Percentiles rank a stretch among this genome's conserved stretches.
Evolutionary conservation across 2,329 filamentous ascomycete genomes (phyloP).

Genomic region (Lasiodiplodia hormozganensis): DNA sequence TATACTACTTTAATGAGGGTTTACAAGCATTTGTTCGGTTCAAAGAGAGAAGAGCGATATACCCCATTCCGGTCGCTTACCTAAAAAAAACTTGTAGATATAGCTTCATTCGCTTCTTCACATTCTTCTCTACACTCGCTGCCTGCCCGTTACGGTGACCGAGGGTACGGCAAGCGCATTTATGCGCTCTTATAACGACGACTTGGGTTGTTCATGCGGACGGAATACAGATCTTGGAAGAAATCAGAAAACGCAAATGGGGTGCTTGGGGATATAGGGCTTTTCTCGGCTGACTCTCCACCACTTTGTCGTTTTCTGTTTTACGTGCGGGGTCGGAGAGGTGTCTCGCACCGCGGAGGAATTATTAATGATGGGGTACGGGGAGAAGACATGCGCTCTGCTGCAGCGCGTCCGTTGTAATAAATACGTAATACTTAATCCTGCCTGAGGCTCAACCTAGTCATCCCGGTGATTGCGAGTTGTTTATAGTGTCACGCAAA

Average conservation of each 20-base stretch:
- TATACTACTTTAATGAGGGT: slow-evolving; percentile 26
- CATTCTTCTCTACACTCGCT: slow-evolving; percentile 14
- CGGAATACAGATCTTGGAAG: neutral
- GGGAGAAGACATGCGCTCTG: neutral
- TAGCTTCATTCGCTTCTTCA: slow-evolving; percentile 23
- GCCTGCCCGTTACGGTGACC: slow-evolving; percentile 21
- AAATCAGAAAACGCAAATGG: neutral
- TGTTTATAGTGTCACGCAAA: neutral
- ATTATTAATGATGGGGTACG: neutral
- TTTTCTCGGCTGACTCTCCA: neutral
- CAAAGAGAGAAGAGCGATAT: slow-evolving; percentile 24
- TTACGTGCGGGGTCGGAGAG: neutral
- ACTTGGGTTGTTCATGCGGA: neutral
- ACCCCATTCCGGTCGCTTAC: slow-evolving; percentile 27
- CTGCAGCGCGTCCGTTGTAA: neutral
- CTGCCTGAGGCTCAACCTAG: neutral
- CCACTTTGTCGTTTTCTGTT: neutral
- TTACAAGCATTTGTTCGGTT: slow-evolving; percentile 20
- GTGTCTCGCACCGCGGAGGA: neutral
- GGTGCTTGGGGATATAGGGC: neutral
- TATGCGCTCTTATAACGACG: neutral
- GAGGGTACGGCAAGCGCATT: slow-evolving; percentile 5
- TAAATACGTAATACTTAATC: neutral
- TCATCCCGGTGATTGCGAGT: neutral
- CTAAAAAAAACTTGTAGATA: slow-evolving; percentile 23